Evolutionary conservation across 2,329 filamentous ascomycete species (phyloP), one percentile per base, ranked within the genome.

Genomic region (Thielaviopsis musarum): DNA sequence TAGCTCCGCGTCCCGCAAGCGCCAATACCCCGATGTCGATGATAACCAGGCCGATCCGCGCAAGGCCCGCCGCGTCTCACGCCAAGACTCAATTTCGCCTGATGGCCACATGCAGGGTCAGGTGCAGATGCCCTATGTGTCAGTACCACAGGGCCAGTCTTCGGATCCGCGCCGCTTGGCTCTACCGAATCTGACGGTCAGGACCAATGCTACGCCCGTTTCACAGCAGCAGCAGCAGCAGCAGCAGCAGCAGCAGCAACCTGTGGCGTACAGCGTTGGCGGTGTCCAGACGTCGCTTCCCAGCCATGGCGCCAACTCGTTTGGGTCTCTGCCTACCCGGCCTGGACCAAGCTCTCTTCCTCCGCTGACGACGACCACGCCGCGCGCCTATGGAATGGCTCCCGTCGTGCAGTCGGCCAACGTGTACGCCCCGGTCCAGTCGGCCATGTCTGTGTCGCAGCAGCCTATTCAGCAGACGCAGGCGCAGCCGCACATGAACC

Each of bases 1-100:
- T n/a, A 41, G 59, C 15, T 30, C 15, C 54, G 4, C 26, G 5
- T 51, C 66, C 34, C 64, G 63, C 59, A 65, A 63, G 59, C 64
- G 64, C 24, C 62, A 62, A 59, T 65, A 61, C 38, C 45, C 59
- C 13, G 54, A 57, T 56, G 59, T 59, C 49, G 61, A 64, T 58
- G 6, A 19, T 19, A 28, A 28, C 26, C 52, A 54, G 28, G 17
- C 56, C 9, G 59, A 53, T 41, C 48, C 59, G 6, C 52, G 59
- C 17, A 61, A 61, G 53, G 28, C 56, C 6, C 56, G 59, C 13
- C 57, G 57, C 10, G 45, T 57, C 15, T 51, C 41, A 17, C 41
- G 26, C 26, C 26, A 52, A 2, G 19, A 52, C 6, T 41, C 52
- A 22, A 30, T 30, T 28, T 54, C 52, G 22, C 30, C 52, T 7